A percentile compares a stretch with the other conserved stretches of the same genome.
phyloP scores from a whole-genome alignment of 495 filamentous ascomycete species.

The Aspergillus leporis region DNA sequence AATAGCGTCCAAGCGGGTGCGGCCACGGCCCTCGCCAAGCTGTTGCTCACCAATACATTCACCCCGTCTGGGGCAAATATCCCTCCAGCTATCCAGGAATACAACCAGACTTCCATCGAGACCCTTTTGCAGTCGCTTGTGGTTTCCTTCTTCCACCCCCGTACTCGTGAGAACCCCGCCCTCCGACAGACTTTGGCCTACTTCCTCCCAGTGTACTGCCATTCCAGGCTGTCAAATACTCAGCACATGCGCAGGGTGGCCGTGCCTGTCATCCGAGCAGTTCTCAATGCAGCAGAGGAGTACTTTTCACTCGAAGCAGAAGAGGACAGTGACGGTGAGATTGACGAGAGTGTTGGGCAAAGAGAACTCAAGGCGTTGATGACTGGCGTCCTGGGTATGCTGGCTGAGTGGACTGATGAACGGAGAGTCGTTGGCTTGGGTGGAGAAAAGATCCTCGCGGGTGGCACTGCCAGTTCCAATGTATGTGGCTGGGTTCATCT shows the following conservation, averaged over 20 bases:
- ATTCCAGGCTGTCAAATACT: constrained; percentile 76
- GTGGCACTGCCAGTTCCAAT: constrained; percentile 54
- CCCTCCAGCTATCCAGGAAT: constrained; percentile 48
- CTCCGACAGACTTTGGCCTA: constrained; percentile 89
- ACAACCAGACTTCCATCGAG: constrained; percentile 44
- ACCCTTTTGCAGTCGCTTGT: constrained; percentile 81
- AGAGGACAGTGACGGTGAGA: constrained; percentile 51
- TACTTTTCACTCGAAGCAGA: constrained; percentile 53
- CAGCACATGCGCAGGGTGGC: constrained; percentile 71
- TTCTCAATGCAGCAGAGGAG: constrained; percentile 52
- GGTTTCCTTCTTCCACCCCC: constrained; percentile 87
- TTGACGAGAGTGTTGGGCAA: constrained; percentile 71
- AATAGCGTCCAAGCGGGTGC: constrained; percentile 80
- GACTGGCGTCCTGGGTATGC: constrained; percentile 69
- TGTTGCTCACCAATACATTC: constrained; percentile 67
- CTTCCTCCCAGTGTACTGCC: constrained; percentile 95
- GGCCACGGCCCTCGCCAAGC: constrained; percentile 77
- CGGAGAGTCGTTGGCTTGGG: constrained; percentile 76
- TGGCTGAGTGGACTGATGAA: constrained; percentile 96
- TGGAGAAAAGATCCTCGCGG: constrained; percentile 49
- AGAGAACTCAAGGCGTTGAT: constrained; percentile 81
- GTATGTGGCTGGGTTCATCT: constrained; percentile 56
- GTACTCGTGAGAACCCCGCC: constrained; percentile 77
- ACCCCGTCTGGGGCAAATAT: constrained; percentile 44
- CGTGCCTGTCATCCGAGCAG: constrained; percentile 65